Evolutionary conservation across 352 stramenopile genomes (phyloP).

Genomic region (Pythium folliculosum): DNA sequence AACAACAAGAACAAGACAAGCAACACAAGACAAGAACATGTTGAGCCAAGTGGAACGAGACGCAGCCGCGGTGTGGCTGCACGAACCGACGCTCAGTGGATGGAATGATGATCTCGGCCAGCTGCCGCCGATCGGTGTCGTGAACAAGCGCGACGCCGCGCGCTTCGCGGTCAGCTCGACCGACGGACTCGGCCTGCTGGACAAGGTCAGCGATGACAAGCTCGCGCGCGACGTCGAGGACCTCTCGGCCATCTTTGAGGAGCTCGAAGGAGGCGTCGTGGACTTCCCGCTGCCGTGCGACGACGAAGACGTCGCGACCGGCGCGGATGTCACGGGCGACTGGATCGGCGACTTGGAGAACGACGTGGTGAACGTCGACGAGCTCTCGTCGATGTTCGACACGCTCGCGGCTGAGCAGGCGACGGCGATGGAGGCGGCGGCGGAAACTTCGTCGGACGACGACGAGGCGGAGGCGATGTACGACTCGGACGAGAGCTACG

Average conservation of each 20-base stretch:
- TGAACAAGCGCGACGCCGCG: conserved; percentile 26
- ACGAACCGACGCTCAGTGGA: conserved; percentile 42
- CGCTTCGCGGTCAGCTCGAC: conserved; percentile 16
- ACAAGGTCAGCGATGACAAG: conserved; percentile 75
- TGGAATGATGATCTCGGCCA: conserved; percentile 50
- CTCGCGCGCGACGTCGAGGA: conserved; percentile 77
- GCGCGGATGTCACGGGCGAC: conserved; percentile 33
- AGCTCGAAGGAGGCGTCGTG: conserved; percentile 44
- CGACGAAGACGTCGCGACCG: conserved; percentile 40
- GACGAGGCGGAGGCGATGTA: conserved; percentile 29
- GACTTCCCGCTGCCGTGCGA: conserved; percentile 66
- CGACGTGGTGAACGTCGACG: conserved; percentile 70
- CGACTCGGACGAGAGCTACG: conserved; percentile 33
- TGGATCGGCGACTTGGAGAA: conserved; percentile 74
- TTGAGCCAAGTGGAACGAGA: conserved; percentile 56
- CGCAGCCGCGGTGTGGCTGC: conserved; percentile 55
- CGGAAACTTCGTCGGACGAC: conserved; percentile 20
- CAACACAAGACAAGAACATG: conserved; percentile 43
- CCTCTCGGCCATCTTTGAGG: conserved; percentile 73
- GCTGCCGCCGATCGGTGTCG: conserved; percentile 31
- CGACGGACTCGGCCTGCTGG: conserved; percentile 48
- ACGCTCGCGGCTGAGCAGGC: conserved; percentile 54
- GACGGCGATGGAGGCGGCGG: conserved; percentile 13
- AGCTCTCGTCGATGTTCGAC: conserved; percentile 72
- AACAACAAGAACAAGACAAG: conserved; percentile 40